Base-by-base conservation (phyloP, 345 rosid genomes). In the Aquilaria yunnanensis region DNA sequence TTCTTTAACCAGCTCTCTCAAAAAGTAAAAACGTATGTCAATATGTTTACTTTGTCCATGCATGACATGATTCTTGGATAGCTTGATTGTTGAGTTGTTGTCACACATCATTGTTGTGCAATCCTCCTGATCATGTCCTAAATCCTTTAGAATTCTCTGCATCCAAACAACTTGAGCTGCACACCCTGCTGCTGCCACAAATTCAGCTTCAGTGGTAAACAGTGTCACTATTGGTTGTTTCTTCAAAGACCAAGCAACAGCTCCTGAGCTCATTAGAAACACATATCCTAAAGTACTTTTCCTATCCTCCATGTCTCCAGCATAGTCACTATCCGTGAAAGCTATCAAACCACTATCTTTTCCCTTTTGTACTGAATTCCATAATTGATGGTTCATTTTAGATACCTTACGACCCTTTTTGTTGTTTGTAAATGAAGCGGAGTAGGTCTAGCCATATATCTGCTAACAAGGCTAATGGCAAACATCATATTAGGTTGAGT, bases 21-120 rank as follows among this genome's bases (percentile, higher is more conserved):
- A 1, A 7, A 37, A 37, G 43, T 37, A 7, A 7, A 3, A 7
- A 3, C 43, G 29, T 4, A 59, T 51, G 41, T 59, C 52, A 3
- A 46, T 59, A 23, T 59, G 52, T 37, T 59, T 59, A 29, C 50
- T 59, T 6, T 32, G 2, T 9, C 50, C 62, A 14, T 59, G 31
- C 31, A 41, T 13, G 2, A 46, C 53, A 6, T n/a, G 63, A 46
- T 60, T 46, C 51, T 23, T 60, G n/a, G 41, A 47, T 7, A 59
- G 33, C 51, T 59, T 30, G 41, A 59, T 59, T 5, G 51, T 16
- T 14, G 23, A 59, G 16, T 0, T n/a, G 10, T 14, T 59, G 7
- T 46, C 52, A 59, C 32, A 59, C 43, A 3, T 37, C 5, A 37
- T 37, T 3, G 13, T 7, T 45, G 31, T 59, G 11, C 32, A 43